Evolutionary conservation across 805 yeast species (phyloP).

Genomic region (Hanseniaspora occidentalis): DNA sequence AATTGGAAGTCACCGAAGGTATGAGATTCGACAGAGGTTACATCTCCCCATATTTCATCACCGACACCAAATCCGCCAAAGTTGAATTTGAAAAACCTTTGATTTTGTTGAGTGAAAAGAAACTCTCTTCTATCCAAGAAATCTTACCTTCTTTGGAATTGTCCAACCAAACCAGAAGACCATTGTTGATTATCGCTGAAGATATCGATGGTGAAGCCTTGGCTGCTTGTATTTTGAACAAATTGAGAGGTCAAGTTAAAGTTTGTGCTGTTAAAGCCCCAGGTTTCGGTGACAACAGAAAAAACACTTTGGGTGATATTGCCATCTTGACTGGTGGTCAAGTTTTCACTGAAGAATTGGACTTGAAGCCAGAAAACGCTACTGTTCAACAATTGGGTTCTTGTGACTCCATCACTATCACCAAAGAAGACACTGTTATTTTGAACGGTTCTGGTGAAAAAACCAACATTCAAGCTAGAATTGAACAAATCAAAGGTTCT

Average conservation of each 20-base stretch:
- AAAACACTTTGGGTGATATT: constrained; percentile 89
- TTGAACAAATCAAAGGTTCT: constrained; percentile 84
- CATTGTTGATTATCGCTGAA: constrained; percentile 86
- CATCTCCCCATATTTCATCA: constrained; percentile 92
- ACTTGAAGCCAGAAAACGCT: constrained; percentile 90
- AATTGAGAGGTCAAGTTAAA: constrained; percentile 95
- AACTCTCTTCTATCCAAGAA: constrained; percentile 80
- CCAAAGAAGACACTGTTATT: constrained; percentile 91
- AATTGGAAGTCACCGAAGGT: constrained; percentile 94
- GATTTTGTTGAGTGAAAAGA: constrained; percentile 80
- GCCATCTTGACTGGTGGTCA: constrained; percentile 94
- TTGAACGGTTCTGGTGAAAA: constrained; percentile 86
- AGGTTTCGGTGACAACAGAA: constrained; percentile 98
- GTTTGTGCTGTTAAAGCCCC: constrained; percentile 98
- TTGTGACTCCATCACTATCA: constrained; percentile 81
- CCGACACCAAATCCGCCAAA: constrained; percentile 85
- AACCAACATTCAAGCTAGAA: constrained; percentile 68
- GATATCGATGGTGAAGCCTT: constrained; percentile 97
- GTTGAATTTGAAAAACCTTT: constrained; percentile 93
- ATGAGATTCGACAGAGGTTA: constrained; percentile 97
- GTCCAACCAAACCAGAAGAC: constrained; percentile 87
- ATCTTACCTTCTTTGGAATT: constrained; percentile 86
- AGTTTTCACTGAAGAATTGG: constrained; percentile 74
- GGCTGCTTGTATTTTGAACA: constrained; percentile 95
- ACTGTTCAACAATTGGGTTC: constrained; percentile 82